These are phyloP conservation scores for Arabis alpina DNA, from an alignment of 345 rosid genomes.

Conservation along the genomic window DNA sequence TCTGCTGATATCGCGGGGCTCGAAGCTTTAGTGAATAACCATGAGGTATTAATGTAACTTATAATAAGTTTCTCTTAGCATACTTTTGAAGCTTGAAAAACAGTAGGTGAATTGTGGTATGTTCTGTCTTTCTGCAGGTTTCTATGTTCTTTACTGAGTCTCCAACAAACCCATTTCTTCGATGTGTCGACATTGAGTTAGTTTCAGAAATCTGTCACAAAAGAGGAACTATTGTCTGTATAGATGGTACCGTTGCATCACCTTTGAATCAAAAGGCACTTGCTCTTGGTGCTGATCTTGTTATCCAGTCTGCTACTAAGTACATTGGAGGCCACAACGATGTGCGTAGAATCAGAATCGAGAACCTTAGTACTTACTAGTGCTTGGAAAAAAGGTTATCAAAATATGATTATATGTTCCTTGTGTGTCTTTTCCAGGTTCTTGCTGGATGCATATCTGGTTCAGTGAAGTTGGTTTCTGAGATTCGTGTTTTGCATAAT, in stretches of 20 bases:
- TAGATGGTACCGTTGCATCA: constrained; percentile 89
- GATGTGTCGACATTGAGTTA: constrained; percentile 82
- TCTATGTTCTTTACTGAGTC: constrained; percentile 90
- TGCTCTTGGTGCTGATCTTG: constrained; percentile 90
- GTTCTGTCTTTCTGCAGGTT: constrained; percentile 54
- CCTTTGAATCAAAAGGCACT: constrained; percentile 90
- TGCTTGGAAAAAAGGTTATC: neutral
- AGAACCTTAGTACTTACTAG: neutral
- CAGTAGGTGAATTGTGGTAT: neutral
- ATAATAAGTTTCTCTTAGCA: neutral
- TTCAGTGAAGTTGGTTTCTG: constrained; percentile 59
- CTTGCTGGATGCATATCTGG: constrained; percentile 92
- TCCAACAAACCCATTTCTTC: constrained; percentile 85
- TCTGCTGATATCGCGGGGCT: constrained; percentile 68
- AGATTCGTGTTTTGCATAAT: constrained; percentile 78
- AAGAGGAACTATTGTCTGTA: constrained; percentile 81
- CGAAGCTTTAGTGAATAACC: constrained; percentile 61
- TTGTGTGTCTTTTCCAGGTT: constrained; percentile 52
- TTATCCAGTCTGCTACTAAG: constrained; percentile 84
- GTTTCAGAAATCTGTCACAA: constrained; percentile 80
- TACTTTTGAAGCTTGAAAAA: neutral
- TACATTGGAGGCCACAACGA: constrained; percentile 93
- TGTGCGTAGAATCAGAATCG: constrained; percentile 49
- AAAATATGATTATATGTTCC: neutral
- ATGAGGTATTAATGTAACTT: constrained; percentile 54